A percentile compares a stretch with the other conserved stretches of the same genome.
Evolutionary conservation across 2,329 filamentous ascomycete species (phyloP).

Genomic region (Ceratocystis huliohia): DNA sequence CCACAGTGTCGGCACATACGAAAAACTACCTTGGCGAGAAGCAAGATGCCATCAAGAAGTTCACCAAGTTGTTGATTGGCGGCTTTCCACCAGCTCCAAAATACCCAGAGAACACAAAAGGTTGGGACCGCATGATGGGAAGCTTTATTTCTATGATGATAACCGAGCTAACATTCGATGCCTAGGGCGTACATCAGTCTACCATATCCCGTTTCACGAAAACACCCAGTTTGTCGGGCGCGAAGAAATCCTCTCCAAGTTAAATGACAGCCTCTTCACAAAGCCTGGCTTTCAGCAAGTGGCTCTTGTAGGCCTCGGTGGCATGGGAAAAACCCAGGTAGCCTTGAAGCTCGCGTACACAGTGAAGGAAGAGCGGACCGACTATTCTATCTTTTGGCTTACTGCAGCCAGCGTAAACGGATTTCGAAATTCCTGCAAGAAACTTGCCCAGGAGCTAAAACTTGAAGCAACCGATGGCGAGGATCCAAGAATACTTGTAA

Average conservation of each 20-base stretch:
- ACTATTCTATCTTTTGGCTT: background rate
- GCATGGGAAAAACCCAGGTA: background rate
- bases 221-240: background rate
- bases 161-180: background rate
- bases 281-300: background rate
- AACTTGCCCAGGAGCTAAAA: background rate
- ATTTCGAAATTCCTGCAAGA: background rate
- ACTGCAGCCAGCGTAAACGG: background rate
- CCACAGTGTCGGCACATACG: conserved; percentile 23
- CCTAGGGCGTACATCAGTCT: background rate
- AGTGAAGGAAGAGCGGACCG: background rate
- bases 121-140: too few species aligned
- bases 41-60: background rate
- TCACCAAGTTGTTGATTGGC: background rate
- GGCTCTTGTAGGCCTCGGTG: background rate
- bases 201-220: background rate
- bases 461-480: background rate
- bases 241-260: background rate
- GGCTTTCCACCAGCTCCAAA: background rate
- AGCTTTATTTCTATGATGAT: background rate
- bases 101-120: background rate
- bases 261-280: background rate
- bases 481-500: conserved; percentile 14
- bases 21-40: conserved; percentile 22
- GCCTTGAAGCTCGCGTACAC: background rate